Evolutionary conservation across 1,139 yeast species (phyloP).

Genomic region (Nematodospora anomalae): DNA sequence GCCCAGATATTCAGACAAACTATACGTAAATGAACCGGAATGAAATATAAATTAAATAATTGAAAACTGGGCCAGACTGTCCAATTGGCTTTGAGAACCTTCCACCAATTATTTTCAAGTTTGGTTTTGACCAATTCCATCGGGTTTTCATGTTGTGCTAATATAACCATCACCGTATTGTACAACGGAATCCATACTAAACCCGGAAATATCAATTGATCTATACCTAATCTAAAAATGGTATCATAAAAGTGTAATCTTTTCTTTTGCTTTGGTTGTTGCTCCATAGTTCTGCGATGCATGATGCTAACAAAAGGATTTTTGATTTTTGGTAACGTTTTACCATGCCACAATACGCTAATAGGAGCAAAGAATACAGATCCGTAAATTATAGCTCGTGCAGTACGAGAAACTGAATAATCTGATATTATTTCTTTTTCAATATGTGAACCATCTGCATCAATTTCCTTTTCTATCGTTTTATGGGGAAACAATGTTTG

Average conservation of each 20-base stretch:
- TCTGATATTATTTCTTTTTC: slow-evolving; percentile 8
- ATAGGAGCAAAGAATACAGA: slow-evolving; percentile 75
- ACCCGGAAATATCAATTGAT: slow-evolving; percentile 36
- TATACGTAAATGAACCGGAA: slow-evolving; percentile 44
- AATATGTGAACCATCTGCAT: slow-evolving; percentile 16
- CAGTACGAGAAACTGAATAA: slow-evolving; percentile 40
- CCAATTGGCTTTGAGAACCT: slow-evolving; percentile 43
- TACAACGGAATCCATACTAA: slow-evolving; percentile 48
- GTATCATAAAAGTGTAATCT: slow-evolving; percentile 32
- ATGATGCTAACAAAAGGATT: slow-evolving; percentile 35
- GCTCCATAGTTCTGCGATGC: slow-evolving; percentile 11
- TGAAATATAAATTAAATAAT: slow-evolving; percentile 36
- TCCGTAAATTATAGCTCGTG: slow-evolving; percentile 73
- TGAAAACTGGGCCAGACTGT: slow-evolving; percentile 48
- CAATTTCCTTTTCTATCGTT: slow-evolving; percentile 4
- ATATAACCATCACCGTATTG: slow-evolving; percentile 39
- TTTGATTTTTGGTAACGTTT: slow-evolving; percentile 49
- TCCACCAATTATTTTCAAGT: slow-evolving; percentile 44
- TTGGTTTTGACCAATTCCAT: slow-evolving; percentile 33
- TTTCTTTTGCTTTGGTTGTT: slow-evolving; percentile 14
- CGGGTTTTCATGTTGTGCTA: slow-evolving; percentile 41
- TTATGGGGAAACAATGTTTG: slow-evolving; percentile 54
- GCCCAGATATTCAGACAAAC: slow-evolving; percentile 43
- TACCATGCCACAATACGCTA: slow-evolving; percentile 69
- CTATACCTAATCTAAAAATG: slow-evolving; percentile 36